Conservation (phyloP, 257 asterid genomes). For the Solanum neorickii region DNA sequence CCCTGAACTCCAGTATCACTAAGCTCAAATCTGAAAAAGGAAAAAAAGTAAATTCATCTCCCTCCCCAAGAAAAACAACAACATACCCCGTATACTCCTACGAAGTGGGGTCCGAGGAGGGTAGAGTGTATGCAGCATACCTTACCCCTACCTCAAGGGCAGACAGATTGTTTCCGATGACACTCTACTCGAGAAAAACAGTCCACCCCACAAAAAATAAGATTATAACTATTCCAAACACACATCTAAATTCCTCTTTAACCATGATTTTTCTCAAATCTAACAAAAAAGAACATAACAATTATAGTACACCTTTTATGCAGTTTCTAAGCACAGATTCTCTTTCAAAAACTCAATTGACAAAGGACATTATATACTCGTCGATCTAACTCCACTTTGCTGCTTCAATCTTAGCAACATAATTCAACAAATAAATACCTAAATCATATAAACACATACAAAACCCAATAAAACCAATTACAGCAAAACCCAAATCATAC, state of each 20-base stretch:
- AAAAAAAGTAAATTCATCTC: not conserved
- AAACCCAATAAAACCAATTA: not conserved
- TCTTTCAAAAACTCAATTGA: not conserved
- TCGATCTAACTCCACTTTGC: not conserved
- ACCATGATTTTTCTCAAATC: not conserved
- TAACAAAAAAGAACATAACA: not conserved
- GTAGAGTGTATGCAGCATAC: not conserved
- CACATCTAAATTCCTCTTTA: not conserved
- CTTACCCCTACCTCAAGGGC: not conserved
- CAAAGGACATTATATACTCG: not conserved
- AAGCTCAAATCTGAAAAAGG: slow-evolving; percentile 9
- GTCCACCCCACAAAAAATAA: not conserved
- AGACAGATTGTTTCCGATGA: not conserved
- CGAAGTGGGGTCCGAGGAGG: not conserved
- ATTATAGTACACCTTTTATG: not conserved
- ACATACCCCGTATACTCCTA: not conserved
- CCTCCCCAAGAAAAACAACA: not conserved
- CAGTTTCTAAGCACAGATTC: not conserved
- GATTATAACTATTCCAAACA: not conserved
- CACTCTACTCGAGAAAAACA: not conserved
- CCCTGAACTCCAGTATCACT: slow-evolving; percentile 7
- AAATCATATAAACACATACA: not conserved
- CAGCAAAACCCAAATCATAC: not conserved
- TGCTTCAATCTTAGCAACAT: not conserved
- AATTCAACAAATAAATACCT: not conserved